A percentile compares a stretch with the other conserved stretches of the same genome.
Conservation (phyloP, 768 basidiomycete genomes). For the Tulasnella sp. region DNA sequence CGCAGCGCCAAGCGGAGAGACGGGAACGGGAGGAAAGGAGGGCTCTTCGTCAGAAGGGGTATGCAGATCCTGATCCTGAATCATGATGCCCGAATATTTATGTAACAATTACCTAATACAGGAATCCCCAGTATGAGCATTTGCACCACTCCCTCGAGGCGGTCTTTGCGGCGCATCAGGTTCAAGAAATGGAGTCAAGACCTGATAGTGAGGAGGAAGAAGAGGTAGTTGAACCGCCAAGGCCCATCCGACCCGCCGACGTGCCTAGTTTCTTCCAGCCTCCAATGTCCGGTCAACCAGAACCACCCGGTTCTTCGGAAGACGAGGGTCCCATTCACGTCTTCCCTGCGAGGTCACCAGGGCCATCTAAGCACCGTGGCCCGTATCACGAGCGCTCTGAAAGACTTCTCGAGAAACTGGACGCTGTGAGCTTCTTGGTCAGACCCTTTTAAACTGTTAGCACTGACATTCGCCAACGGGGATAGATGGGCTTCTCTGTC, state of each 20-base stretch:
- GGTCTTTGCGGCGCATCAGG: not conserved
- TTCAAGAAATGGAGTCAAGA: not conserved
- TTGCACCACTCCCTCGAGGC: constrained; percentile 8
- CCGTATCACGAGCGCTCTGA: constrained; percentile 16
- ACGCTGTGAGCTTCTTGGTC: not conserved
- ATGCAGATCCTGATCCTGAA: not conserved
- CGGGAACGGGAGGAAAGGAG: constrained; percentile 19
- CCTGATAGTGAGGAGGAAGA: not conserved
- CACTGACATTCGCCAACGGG: not conserved
- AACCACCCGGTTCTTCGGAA: not conserved
- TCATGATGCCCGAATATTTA: not conserved
- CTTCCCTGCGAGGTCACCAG: not conserved
- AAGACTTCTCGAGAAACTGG: not conserved
- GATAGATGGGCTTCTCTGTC: constrained; percentile 13
- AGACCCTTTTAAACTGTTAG: too few species aligned
- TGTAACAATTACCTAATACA: not conserved
- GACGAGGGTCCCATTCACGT: not conserved
- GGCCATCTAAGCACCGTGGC: not conserved
- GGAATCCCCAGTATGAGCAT: not conserved
- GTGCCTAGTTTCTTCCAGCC: constrained; percentile 8
- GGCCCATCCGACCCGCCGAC: not conserved
- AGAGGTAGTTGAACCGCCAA: not conserved
- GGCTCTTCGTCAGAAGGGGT: constrained; percentile 20
- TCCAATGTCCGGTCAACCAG: not conserved
- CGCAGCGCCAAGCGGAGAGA: constrained; percentile 21